Conservation (phyloP, 139 green algal genomes). For the Chlorella sp. region DNA sequence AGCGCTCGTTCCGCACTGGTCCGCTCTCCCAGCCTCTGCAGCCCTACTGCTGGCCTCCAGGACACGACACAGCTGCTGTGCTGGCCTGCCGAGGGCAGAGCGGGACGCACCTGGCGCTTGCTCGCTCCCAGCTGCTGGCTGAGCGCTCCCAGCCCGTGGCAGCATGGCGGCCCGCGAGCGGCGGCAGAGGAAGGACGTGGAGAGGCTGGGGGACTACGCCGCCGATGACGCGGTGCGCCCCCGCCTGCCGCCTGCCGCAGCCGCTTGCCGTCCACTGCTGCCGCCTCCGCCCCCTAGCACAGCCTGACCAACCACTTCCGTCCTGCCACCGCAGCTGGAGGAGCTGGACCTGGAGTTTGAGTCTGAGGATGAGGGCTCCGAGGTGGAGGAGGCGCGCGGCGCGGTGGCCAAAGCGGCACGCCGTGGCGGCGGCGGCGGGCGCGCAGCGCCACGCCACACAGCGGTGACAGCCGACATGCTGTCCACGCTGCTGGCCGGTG, state of each 20-base stretch:
- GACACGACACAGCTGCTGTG: too few relatives aligned
- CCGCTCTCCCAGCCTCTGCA: too few relatives aligned
- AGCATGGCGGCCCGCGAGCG: too few relatives aligned
- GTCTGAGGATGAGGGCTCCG: not conserved
- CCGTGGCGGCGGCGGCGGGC: not conserved
- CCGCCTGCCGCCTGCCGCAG: not conserved
- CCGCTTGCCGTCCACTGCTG: not conserved
- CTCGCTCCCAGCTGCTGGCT: too few relatives aligned
- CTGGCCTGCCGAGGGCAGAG: too few relatives aligned
- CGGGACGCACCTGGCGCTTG: too few relatives aligned
- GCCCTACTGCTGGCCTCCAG: too few relatives aligned
- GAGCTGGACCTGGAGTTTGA: not conserved
- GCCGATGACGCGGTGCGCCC: not conserved
- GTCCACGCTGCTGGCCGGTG: constrained; percentile 1
- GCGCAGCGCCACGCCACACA: too few relatives aligned
- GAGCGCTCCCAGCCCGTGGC: too few relatives aligned
- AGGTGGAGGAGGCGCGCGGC: not conserved
- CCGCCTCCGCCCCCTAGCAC: not conserved
- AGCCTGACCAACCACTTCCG: not conserved
- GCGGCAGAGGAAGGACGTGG: not conserved
- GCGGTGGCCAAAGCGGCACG: not conserved
- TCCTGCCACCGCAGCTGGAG: not conserved
- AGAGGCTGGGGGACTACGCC: not conserved
- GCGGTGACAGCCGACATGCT: not conserved
- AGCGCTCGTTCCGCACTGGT: too few relatives aligned